Evolutionary conservation across 1,284 basidiomycete species (phyloP).

Genomic region (Puccinia sorghi): DNA sequence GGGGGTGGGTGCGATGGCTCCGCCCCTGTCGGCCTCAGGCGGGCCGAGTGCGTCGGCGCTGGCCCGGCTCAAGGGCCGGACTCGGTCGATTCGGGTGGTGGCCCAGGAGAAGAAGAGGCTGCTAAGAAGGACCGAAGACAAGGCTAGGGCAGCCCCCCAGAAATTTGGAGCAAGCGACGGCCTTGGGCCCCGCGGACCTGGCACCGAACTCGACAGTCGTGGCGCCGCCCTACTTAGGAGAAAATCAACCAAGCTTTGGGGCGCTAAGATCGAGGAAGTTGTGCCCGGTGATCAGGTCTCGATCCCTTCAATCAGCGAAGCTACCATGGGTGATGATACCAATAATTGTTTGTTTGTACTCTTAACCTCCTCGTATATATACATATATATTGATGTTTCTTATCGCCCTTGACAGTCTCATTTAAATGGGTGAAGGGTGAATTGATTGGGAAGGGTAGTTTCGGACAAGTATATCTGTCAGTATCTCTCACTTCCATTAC

Average conservation of each 20-base stretch:
- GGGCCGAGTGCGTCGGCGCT: neutral
- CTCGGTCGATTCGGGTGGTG: slow-evolving; percentile 85
- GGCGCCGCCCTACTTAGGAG: slow-evolving; percentile 66
- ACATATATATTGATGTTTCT: neutral
- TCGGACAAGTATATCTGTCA: slow-evolving; percentile 84
- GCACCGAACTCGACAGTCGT: neutral
- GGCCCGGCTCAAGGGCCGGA: slow-evolving; percentile 36
- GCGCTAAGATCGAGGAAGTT: slow-evolving; percentile 87
- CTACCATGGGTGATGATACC: slow-evolving; percentile 55
- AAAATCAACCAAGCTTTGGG: slow-evolving; percentile 94
- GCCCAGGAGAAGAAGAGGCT: slow-evolving; percentile 64
- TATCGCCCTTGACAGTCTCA: slow-evolving; percentile 64
- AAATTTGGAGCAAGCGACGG: neutral
- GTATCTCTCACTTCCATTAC: neutral
- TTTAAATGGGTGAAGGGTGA: slow-evolving; percentile 99
- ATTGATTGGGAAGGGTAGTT: slow-evolving; percentile 94
- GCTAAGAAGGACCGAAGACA: slow-evolving; percentile 26
- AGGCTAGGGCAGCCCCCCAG: neutral
- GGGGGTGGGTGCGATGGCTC: neutral
- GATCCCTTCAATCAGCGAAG: slow-evolving; percentile 55
- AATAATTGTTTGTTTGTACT: slow-evolving; percentile 53
- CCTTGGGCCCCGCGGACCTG: neutral
- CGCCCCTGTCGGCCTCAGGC: neutral
- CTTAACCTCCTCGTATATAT: neutral
- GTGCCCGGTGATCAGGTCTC: slow-evolving; percentile 65